Conservation (phyloP, 2,329 filamentous ascomycete genomes). For the Calonectria montana region DNA sequence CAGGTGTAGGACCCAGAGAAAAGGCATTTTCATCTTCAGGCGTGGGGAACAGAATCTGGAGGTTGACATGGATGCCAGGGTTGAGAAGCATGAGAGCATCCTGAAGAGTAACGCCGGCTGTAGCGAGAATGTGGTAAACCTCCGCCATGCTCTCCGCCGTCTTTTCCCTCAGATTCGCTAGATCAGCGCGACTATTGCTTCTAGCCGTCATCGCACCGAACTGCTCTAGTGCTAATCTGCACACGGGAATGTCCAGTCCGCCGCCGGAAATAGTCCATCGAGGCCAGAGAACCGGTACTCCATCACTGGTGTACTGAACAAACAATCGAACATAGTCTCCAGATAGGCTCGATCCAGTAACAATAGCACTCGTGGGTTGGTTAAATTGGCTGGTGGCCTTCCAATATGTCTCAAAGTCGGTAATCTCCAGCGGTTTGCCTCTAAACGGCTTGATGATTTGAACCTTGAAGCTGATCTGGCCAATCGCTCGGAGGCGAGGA, state of each 20-base stretch:
- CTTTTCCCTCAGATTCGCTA: conserved; percentile 57
- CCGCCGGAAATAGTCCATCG: conserved; percentile 82
- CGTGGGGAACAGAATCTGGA: conserved; percentile 92
- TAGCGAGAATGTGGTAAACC: conserved; percentile 78
- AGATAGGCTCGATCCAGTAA: conserved; percentile 94
- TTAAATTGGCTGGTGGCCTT: conserved; percentile 96
- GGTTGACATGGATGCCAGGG: conserved; percentile 83
- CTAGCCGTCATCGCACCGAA: conserved; percentile 67
- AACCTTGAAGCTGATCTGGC: conserved; percentile 92
- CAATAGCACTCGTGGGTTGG: conserved; percentile 81
- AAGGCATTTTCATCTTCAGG: conserved; percentile 76
- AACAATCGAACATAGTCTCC: conserved; percentile 95
- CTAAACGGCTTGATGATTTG: conserved; percentile 97
- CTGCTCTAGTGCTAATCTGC: conserved; percentile 79
- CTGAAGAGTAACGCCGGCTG: conserved; percentile 81
- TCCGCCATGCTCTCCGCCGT: conserved; percentile 68
- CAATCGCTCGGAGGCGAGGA: conserved; percentile 89
- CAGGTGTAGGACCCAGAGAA: conserved; percentile 78
- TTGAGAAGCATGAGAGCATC: conserved; percentile 83
- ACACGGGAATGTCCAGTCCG: conserved; percentile 84
- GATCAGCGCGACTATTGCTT: conserved; percentile 55
- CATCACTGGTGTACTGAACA: conserved; percentile 91
- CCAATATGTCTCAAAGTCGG: conserved; percentile 99
- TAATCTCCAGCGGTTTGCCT: conserved; percentile 93
- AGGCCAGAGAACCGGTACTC: conserved; percentile 88